Percentiles rank a stretch among this genome's conserved stretches.
Evolutionary conservation across 2,329 filamentous ascomycete species (phyloP).

Genomic region (Fusarium paranaense): DNA sequence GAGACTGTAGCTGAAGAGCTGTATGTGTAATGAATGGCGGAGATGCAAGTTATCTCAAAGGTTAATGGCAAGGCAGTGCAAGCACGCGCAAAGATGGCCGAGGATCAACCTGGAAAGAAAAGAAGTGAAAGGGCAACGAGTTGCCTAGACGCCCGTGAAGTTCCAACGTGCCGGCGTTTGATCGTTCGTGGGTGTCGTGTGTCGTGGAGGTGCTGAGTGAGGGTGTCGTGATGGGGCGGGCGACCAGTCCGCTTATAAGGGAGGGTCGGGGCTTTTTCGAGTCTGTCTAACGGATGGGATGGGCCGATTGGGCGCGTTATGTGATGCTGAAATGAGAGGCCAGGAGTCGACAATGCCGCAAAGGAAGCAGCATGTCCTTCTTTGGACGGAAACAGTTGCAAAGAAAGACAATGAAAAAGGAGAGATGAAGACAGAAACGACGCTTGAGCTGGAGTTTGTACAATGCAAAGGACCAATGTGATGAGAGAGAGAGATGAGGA

Average conservation of each 20-base stretch:
- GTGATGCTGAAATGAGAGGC: conserved; percentile 43
- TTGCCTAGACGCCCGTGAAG: conserved; percentile 39
- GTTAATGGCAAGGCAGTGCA: conserved; percentile 41
- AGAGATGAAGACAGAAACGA: conserved; percentile 16
- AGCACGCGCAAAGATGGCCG: conserved; percentile 56
- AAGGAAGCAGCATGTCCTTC: conserved; percentile 43
- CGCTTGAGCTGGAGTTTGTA: conserved; percentile 30
- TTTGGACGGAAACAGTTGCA: conserved; percentile 23
- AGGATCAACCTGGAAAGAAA: conserved; percentile 67
- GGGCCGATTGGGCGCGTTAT: conserved; percentile 30
- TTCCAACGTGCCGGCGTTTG: conserved; percentile 42
- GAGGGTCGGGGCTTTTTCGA: conserved; percentile 17
- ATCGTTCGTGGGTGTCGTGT: conserved; percentile 27
- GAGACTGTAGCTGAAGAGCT: conserved; percentile 18
- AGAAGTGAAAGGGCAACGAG: conserved; percentile 39
- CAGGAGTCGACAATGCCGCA: conserved; percentile 42
- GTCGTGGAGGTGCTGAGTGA: conserved; percentile 11
- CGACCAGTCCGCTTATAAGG: conserved; percentile 14
- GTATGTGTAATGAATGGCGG: conserved; percentile 30
- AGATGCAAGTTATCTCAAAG: conserved; percentile 37
- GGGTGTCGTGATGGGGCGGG: conserved; percentile 1
- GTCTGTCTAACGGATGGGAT: neutral
- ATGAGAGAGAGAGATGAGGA: conserved; percentile 20
- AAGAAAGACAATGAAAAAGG: conserved; percentile 13
- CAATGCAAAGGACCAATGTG: conserved; percentile 32